These are phyloP conservation scores for Spergularia bocconei DNA, from an alignment of 148 eudicot genomes.

Conservation along the genomic window DNA sequence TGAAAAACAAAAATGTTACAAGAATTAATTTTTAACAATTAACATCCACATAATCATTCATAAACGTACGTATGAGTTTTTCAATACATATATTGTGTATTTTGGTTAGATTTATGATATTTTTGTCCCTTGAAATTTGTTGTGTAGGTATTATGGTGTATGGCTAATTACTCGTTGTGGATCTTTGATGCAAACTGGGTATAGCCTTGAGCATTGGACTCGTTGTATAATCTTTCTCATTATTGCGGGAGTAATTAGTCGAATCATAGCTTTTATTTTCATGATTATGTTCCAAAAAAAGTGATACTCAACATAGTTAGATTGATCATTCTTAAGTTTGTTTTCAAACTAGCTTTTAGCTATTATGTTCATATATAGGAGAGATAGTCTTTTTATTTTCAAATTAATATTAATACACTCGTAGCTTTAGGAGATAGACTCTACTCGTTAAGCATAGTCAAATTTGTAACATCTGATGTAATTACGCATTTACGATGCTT, in stretches of 20 bases:
- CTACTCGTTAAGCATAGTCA: too few species aligned
- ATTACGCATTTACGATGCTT: too few species aligned
- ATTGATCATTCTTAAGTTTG: not conserved
- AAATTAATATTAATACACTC: not conserved
- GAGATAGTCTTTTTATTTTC: not conserved
- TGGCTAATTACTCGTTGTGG: constrained; percentile 93
- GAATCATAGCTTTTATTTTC: constrained; percentile 59
- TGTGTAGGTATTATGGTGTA: constrained; percentile 71
- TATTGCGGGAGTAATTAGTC: constrained; percentile 47
- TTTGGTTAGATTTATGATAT: not conserved
- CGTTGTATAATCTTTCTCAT: constrained; percentile 51
- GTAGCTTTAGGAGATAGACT: not conserved
- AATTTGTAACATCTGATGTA: not conserved
- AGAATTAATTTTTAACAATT: not conserved
- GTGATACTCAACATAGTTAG: constrained; percentile 19
- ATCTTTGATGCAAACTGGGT: constrained; percentile 53
- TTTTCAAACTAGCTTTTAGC: not conserved
- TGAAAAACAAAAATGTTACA: not conserved
- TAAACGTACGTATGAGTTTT: not conserved
- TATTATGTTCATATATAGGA: not conserved
- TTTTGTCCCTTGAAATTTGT: not conserved
- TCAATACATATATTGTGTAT: not conserved
- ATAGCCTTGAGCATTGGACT: constrained; percentile 51
- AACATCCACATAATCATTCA: not conserved
- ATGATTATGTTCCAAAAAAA: constrained; percentile 62